These are phyloP conservation scores for Cucurbita moschata DNA, from an alignment of 306 rosid species.

Conservation along the genomic window DNA sequence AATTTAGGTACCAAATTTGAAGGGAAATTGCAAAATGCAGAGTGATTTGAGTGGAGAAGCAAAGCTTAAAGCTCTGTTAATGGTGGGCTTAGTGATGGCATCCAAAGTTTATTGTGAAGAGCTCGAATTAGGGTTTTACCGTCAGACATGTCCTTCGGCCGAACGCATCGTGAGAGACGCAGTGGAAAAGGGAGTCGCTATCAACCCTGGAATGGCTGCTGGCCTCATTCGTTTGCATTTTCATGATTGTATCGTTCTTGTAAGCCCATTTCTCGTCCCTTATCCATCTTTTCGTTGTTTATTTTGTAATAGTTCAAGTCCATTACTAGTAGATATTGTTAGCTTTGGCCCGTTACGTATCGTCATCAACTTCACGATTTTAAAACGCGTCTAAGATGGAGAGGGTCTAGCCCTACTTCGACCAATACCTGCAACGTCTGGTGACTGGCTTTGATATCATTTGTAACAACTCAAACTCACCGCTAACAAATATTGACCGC, in stretches of 20 bases:
- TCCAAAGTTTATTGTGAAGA: neutral
- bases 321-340: no score
- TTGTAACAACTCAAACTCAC: no score
- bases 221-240: neutral
- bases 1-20: neutral
- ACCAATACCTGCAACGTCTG: no score
- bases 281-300: neutral
- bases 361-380: no score
- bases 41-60: neutral
- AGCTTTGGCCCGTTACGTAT: no score
- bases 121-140: neutral
- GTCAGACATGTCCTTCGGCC: neutral
- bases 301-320: no score
- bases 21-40: neutral
- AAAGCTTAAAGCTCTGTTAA: neutral
- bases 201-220: neutral
- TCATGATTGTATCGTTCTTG: neutral
- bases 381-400: no score
- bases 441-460: no score
- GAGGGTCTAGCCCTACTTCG: no score
- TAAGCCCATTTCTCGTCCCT: neutral
- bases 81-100: neutral
- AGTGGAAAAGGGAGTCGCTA: neutral
- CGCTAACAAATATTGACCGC: no score
- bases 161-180: neutral